These are phyloP conservation scores for Elymus sibiricus DNA, from an alignment of 176 grass and related monocot species.

Conservation along the genomic window DNA sequence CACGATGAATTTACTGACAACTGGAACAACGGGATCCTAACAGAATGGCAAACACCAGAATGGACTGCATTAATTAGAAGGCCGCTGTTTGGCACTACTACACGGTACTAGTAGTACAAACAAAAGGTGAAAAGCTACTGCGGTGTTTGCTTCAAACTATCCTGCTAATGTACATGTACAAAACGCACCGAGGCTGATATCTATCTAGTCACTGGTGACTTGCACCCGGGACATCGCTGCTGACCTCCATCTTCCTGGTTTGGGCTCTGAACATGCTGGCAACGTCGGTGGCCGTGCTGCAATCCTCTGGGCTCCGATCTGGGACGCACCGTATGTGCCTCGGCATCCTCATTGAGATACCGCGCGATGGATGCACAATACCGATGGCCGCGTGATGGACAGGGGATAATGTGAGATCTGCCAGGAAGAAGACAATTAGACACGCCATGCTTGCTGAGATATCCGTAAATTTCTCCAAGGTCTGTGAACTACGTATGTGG, in stretches of 20 bases:
- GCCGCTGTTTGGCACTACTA: background rate
- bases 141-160: background rate
- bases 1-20: background rate
- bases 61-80: background rate
- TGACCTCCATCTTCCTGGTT: constrained; percentile 69
- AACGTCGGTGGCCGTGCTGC: constrained; percentile 63
- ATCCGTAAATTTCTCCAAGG: background rate
- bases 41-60: background rate
- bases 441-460: background rate
- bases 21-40: background rate
- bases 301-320: constrained; percentile 67
- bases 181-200: background rate
- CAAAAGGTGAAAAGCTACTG: background rate
- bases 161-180: constrained; percentile 18
- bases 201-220: background rate
- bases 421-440: background rate
- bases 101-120: background rate
- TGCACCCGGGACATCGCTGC: constrained; percentile 12
- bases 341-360: constrained; percentile 84
- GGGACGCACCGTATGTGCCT: constrained; percentile 54
- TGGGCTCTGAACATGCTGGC: constrained; percentile 72
- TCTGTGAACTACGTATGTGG: background rate
- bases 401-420: constrained; percentile 83
- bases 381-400: constrained; percentile 81
- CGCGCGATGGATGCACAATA: constrained; percentile 73